Conservation (phyloP, 164 flowering plant genomes). For the Chimonanthus salicifolius region DNA sequence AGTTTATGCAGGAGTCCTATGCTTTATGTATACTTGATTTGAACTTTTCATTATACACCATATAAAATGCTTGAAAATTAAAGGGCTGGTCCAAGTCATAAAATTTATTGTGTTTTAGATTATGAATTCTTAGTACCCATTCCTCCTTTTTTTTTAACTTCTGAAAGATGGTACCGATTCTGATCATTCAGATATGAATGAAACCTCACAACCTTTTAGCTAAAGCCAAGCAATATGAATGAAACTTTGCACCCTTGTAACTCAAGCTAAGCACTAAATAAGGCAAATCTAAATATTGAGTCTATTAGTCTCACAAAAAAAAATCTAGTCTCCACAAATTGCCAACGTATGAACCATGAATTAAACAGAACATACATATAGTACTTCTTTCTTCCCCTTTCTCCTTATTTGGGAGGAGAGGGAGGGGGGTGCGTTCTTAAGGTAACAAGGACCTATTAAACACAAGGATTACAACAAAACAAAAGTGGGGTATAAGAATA, state of each 20-base stretch:
- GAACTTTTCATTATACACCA: too few relatives aligned
- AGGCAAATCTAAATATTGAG: background rate
- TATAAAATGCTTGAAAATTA: too few relatives aligned
- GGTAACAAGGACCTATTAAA: too few relatives aligned
- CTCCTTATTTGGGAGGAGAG: too few relatives aligned
- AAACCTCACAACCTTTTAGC: background rate
- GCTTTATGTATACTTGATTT: too few relatives aligned
- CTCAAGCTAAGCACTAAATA: background rate
- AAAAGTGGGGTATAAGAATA: conserved; percentile 5
- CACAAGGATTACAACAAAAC: too few relatives aligned
- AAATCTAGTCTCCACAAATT: background rate
- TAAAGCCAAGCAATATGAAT: background rate
- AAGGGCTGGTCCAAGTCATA: background rate
- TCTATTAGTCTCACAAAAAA: background rate
- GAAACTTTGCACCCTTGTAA: background rate
- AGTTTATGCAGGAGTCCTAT: too few relatives aligned
- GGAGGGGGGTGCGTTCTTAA: too few relatives aligned
- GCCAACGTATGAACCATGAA: background rate
- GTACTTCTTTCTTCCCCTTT: too few relatives aligned
- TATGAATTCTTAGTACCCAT: background rate
- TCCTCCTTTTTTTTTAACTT: too few relatives aligned
- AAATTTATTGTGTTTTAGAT: too few relatives aligned
- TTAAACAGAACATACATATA: background rate
- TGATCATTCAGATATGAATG: background rate
- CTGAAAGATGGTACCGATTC: background rate